Conservation (phyloP, 1,139 yeast species). For the Blastobotrys persicus region DNA sequence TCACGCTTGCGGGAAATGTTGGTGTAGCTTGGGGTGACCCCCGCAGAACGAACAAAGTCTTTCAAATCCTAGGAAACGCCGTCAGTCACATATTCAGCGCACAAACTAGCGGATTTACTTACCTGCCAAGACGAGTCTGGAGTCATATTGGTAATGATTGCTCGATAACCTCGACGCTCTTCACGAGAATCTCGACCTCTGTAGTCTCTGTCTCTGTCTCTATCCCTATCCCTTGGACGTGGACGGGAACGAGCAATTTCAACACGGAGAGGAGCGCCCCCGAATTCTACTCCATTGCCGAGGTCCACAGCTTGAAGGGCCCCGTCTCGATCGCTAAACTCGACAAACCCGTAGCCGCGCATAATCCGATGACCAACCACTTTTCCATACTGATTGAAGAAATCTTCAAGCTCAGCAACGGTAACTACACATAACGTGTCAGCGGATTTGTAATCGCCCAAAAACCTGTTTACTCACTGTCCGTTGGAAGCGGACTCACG, state of each 20-base stretch:
- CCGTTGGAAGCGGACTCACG: conserved; percentile 23
- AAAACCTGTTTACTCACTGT: conserved; percentile 15
- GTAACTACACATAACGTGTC: conserved; percentile 37
- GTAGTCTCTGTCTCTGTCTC: conserved; percentile 20
- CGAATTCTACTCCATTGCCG: conserved; percentile 35
- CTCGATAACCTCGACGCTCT: conserved; percentile 23
- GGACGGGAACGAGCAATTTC: conserved; percentile 29
- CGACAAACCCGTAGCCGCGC: conserved; percentile 80
- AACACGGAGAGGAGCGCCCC: conserved; percentile 37
- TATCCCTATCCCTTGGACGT: conserved; percentile 9
- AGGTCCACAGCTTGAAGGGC: conserved; percentile 34
- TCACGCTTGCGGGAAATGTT: conserved; percentile 36
- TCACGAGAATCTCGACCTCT: conserved; percentile 6
- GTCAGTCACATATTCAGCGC: background rate
- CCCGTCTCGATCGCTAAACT: conserved; percentile 46
- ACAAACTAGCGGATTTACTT: background rate
- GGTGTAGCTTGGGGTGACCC: conserved; percentile 37
- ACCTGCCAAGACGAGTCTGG: conserved; percentile 36
- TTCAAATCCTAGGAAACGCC: conserved; percentile 31
- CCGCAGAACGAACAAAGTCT: conserved; percentile 38
- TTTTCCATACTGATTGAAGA: conserved; percentile 64
- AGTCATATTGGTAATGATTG: conserved; percentile 27
- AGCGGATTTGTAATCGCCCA: conserved; percentile 1
- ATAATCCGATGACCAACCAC: conserved; percentile 66
- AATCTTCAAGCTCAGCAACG: conserved; percentile 64